Evolutionary conservation across 148 eudicot genomes (phyloP).

Genomic region (Rhododendron vialii): DNA sequence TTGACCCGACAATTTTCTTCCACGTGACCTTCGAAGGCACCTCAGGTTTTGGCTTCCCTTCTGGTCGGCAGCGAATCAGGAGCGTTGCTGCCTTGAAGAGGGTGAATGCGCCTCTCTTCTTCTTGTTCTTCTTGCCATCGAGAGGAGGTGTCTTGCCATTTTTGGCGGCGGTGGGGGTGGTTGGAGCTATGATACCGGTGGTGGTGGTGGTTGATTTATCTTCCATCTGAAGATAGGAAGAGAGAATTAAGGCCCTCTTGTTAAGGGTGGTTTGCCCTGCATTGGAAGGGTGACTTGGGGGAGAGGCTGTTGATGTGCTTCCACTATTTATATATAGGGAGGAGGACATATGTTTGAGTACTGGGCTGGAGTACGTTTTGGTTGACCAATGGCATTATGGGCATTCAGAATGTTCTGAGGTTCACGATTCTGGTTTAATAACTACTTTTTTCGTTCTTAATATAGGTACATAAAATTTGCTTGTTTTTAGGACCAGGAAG

Average conservation of each 20-base stretch:
- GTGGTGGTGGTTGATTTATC: neutral
- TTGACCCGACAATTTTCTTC: conserved; percentile 36
- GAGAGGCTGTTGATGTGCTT: neutral
- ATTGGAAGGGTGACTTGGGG: neutral
- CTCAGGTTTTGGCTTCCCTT: neutral
- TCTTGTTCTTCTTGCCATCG: conserved; percentile 12
- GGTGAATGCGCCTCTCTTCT: conserved; percentile 10
- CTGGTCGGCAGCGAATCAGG: conserved; percentile 6
- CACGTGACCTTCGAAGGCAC: conserved; percentile 16
- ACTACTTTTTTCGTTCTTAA: neutral
- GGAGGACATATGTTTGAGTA: neutral
- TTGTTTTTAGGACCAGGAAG: too few relatives aligned
- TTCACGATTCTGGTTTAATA: neutral
- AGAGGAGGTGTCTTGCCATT: neutral
- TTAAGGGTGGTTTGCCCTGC: neutral
- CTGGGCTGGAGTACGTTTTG: neutral
- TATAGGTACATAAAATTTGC: too few relatives aligned
- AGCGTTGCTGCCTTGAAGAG: conserved; percentile 18
- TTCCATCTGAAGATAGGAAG: neutral
- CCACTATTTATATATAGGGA: neutral
- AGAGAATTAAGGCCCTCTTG: neutral
- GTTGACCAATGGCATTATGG: neutral
- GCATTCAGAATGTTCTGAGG: neutral
- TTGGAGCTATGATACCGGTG: neutral
- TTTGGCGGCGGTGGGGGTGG: neutral